phyloP scores from a whole-genome alignment of 2,329 filamentous ascomycete species.

The Pseudocercospora pini-densiflorae region DNA sequence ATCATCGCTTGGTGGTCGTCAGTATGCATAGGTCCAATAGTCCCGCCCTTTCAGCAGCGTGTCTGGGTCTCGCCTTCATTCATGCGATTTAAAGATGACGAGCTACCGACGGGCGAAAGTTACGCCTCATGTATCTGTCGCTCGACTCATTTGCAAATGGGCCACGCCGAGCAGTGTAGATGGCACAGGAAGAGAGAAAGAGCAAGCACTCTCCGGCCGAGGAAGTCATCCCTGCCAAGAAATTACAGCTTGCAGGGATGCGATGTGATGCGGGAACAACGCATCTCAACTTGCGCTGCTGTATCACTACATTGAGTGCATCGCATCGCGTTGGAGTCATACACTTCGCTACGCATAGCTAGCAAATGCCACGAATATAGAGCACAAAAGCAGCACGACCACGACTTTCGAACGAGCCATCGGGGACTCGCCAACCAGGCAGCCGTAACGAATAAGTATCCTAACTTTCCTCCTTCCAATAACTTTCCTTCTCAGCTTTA shows the following conservation, averaged over 20 bases:
- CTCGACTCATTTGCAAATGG: too few species aligned
- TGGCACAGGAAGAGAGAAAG: too few species aligned
- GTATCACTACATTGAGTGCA: not conserved
- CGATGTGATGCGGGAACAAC: too few species aligned
- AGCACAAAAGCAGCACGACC: not conserved
- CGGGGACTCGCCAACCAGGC: not conserved
- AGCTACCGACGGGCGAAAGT: too few species aligned
- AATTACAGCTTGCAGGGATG: not conserved
- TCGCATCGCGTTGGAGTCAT: not conserved
- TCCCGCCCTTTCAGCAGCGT: too few species aligned
- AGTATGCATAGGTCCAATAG: too few species aligned
- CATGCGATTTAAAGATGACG: too few species aligned
- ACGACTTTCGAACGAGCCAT: not conserved
- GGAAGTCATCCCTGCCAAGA: not conserved
- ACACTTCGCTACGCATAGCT: not conserved
- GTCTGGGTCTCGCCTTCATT: too few species aligned
- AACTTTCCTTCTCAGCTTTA: slow-evolving; percentile 18
- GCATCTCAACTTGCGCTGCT: not conserved
- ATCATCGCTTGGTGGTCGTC: too few species aligned
- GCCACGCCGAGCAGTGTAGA: too few species aligned
- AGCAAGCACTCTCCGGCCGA: too few species aligned
- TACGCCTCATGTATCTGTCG: too few species aligned
- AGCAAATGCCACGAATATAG: not conserved
- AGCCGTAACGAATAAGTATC: slow-evolving; percentile 2
- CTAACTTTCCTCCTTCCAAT: not conserved